Base-by-base conservation (phyloP, 192 early-diverging fungal genomes). In the Thoreauomyces humboldtii region DNA sequence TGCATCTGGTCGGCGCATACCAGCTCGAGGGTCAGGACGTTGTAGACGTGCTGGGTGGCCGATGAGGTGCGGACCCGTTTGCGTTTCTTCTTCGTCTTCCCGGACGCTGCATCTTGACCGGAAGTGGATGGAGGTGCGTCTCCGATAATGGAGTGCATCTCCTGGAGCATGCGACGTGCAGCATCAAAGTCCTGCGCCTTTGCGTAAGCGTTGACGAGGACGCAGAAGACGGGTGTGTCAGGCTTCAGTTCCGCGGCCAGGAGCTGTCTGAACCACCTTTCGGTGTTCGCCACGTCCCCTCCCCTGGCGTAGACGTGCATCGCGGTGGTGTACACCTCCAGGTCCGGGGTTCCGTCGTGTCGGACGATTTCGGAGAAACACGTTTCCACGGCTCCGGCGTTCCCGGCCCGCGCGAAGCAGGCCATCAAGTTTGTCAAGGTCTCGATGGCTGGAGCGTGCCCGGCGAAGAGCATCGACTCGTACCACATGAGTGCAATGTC, bases 351-450 rank as follows among this genome's bases (percentile, higher is more conserved):
- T 2, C 24, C 31, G 1, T 33, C 53, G 6, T 22, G 12, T 1
- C 34, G 37, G 6, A 46, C 15, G 24, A 66, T 25, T 42, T 66
- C 53, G 19, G 17, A 25, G 5, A 24, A 66, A 35, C 17, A 28
- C 1, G 44, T 17, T 29, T 66, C 64, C 22, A 46, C 53, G 21
- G 37, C 36, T 17, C 25, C 14, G n/a, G 36, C 21, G 21, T 66
- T 57, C 15, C 64, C 44, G 43, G 33, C 32, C 14, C 64, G 64
- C 31, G 64, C 52, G 33, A 57, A 66, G 34, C 11, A 21, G n/a
- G 64, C 51, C 43, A 66, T 21, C 37, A 66, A 43, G 41, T 36
- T 57, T n/a, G 64, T 66, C 21, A 57, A 43, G 11, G 46, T 44
- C 43, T 66, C 41, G 25, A 57, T 4, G n/a, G n/a, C 24, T 25